Evolutionary conservation across 73 alveolate genomes (phyloP), one percentile per base, ranked within the genome.

Genomic region (Stentor roeselii): DNA sequence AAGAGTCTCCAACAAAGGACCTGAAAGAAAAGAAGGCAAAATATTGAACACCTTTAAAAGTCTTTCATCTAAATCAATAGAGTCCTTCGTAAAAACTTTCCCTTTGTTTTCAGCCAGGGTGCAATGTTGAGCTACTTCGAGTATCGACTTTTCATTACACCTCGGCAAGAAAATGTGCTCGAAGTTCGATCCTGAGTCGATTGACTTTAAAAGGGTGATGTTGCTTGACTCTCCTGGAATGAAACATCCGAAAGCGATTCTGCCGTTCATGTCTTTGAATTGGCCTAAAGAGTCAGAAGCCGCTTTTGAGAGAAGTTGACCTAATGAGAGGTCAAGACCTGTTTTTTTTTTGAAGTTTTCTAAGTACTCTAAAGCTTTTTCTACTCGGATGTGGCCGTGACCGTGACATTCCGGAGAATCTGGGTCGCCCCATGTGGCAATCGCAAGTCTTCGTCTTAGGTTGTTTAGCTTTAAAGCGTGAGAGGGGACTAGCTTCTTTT

Each of bases 331-430:
- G 6, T 50, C 21, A 11, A 11, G 6, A 21, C 67, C 67, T 50
- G 67, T 50, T 21, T 11, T 21, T 50, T 50, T 50, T 6, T 50
- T 50, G 67, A 50, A 50, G 21, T 50, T 50, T 50, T 50, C 67
- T 50, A 50, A 11, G 67, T 11, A 50, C 21, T 50, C 67, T 21
- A 50, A 50, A 21, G 30, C 21, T 50, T 50, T 50, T 11, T 21
- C 67, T 50, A 50, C 21, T 11, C 67, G 67, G 67, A 6, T 11
- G 6, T 21, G 6, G 21, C 6, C 67, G 21, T 50, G 67, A 6
- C 67, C 67, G 67, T 50, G 67, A 50, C 6, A 11, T 50, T 50
- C 67, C 21, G 67, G 67, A 50, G 67, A 50, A 21, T 50, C 67
- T 21, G 67, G 67, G 21, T 50, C 67, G 67, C 67, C 21, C 67